Base-by-base conservation (phyloP, 2,329 filamentous ascomycete species). In the Apiospora phragmitis region DNA sequence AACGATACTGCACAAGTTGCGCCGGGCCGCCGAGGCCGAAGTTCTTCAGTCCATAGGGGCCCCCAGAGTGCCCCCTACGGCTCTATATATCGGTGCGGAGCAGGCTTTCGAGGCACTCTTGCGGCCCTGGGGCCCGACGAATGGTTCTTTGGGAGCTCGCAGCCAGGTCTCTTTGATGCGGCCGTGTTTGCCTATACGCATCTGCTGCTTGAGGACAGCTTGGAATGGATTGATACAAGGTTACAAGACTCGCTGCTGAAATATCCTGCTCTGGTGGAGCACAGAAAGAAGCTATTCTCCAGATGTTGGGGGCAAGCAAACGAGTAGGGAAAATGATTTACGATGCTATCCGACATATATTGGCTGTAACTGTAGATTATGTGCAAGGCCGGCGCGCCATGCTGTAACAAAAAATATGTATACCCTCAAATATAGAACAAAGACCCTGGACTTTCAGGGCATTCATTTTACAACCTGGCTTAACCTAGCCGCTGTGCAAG, bases 111-210 rank as follows among this genome's bases (percentile, higher is more conserved):
- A 73, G 11, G 84, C 87, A 11, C 80, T 90, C 6, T 83, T 83
- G 75, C 79, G 2, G 70, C 87, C 8, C 77, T 89, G 7, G 79
- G 76, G 7, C 75, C 79, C 14, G 75, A 78, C 1, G 75, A 69
- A 9, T 89, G 86, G 85, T 89, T 89, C 78, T 88, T 88, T 70
- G 83, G 78, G 32, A 76, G 72, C 78, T 80, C 70, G 68, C 80
- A 41, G 79, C 94, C 95, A 0, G 90, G 91, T 0, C 78, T 95
- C 32, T 95, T 98, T 75, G 96, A 99, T 81, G 95, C 95, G 8
- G 90, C 90, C 69, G 89, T 98, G 2, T 98, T 98, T 82, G 91
- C 94, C 4, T 99, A 98, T 81, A 95, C 93, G 0, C 90, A 97
- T 80, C 84, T 97, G 68, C 84, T 98, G 68, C 82, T 97, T 68